These are phyloP conservation scores for Panellus pusillus DNA, from an alignment of 768 basidiomycete species.

Conservation along the genomic window DNA sequence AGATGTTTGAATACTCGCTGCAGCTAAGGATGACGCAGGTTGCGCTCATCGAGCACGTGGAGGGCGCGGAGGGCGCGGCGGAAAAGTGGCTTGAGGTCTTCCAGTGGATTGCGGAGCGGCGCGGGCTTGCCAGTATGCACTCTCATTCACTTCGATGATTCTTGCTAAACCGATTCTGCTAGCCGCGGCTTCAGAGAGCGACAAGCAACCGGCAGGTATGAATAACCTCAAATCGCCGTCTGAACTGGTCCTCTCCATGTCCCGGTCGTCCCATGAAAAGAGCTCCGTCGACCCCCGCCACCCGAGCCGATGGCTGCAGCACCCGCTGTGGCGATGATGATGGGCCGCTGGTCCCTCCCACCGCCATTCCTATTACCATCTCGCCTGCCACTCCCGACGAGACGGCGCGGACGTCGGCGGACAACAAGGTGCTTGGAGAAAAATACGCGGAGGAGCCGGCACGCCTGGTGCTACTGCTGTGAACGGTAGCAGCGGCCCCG, in stretches of 20 bases:
- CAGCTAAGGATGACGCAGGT: constrained; percentile 87
- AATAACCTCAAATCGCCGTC: constrained; percentile 30
- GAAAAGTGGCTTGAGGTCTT: constrained; percentile 83
- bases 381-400: constrained; percentile 61
- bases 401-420: constrained; percentile 14
- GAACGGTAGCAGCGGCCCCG: constrained; percentile 7
- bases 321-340: constrained; percentile 7
- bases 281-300: constrained; percentile 1
- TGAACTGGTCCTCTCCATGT: constrained; percentile 24
- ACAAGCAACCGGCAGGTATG: constrained; percentile 25
- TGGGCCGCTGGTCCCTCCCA: constrained; percentile 21
- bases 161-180: background rate
- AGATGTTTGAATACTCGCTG: constrained; percentile 74
- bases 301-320: background rate
- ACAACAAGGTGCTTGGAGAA: background rate
- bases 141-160: background rate
- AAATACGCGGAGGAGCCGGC: constrained; percentile 4
- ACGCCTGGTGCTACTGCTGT: background rate
- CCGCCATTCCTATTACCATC: constrained; percentile 54
- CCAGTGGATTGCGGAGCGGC: constrained; percentile 75
- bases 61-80: constrained; percentile 84
- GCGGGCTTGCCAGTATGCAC: constrained; percentile 25
- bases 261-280: constrained; percentile 19
- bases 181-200: constrained; percentile 31
- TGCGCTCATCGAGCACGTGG: constrained; percentile 75